Conservation (phyloP, 1,284 basidiomycete species). For the Porogramme epimiltina region DNA sequence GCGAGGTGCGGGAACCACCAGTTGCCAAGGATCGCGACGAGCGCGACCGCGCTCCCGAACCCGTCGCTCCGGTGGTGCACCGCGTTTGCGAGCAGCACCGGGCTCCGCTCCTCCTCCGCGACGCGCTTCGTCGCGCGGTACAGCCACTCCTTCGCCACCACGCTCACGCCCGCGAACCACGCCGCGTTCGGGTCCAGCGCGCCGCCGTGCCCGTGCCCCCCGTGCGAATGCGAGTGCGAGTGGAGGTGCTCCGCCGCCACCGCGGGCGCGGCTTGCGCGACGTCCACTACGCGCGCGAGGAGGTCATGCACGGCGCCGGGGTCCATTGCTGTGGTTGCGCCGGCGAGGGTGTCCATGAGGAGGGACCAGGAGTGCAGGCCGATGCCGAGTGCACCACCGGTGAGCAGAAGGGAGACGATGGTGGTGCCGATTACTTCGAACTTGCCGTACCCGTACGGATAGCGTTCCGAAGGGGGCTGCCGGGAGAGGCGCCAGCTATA, state of each 20-base stretch:
- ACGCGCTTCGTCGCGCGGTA: conserved; percentile 88
- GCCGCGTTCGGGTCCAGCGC: conserved; percentile 93
- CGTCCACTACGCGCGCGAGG: conserved; percentile 55
- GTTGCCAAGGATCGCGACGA: conserved; percentile 87
- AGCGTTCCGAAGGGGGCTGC: conserved; percentile 72
- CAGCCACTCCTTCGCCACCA: conserved; percentile 90
- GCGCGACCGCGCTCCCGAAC: conserved; percentile 85
- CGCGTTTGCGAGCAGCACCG: conserved; percentile 90
- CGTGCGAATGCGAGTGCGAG: conserved; percentile 59
- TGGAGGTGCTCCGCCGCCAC: conserved; percentile 53
- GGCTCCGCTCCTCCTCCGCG: conserved; percentile 87
- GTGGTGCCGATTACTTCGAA: conserved; percentile 93
- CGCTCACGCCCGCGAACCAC: conserved; percentile 88
- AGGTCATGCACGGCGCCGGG: conserved; percentile 63
- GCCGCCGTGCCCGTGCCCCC: conserved; percentile 35
- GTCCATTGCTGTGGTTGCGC: conserved; percentile 57
- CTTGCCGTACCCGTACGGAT: conserved; percentile 91
- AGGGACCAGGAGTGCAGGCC: conserved; percentile 91
- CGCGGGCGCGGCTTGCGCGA: conserved; percentile 53
- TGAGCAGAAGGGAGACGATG: conserved; percentile 80
- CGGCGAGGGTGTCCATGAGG: conserved; percentile 66
- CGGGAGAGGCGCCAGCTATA: conserved; percentile 91
- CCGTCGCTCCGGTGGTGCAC: conserved; percentile 95
- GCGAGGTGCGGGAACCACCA: conserved; percentile 85
- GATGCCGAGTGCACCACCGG: conserved; percentile 89